phyloP scores from a whole-genome alignment of 768 basidiomycete genomes.

The Suillus sp. region DNA sequence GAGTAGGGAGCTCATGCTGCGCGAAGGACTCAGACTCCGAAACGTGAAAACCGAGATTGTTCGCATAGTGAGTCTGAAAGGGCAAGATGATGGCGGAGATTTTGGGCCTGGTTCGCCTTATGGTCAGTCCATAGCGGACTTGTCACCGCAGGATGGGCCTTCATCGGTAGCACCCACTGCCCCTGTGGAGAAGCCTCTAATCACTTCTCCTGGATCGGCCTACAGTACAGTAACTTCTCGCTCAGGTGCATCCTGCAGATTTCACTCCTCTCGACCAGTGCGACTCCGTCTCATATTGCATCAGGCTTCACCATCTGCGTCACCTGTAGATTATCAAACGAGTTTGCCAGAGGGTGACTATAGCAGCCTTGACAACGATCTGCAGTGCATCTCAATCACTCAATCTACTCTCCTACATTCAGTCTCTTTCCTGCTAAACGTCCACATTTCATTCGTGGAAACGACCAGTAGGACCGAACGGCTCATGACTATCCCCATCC shows the following conservation, averaged over 20 bases:
- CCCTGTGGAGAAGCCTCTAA: constrained; percentile 37
- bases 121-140: not conserved
- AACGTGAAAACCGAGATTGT: constrained; percentile 83
- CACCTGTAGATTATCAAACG: constrained; percentile 49
- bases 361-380: constrained; percentile 54
- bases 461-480: constrained; percentile 68
- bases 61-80: constrained; percentile 59
- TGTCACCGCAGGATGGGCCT: constrained; percentile 31
- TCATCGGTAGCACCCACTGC: constrained; percentile 30
- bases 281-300: constrained; percentile 83
- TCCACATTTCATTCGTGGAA: constrained; percentile 79
- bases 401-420: constrained; percentile 82
- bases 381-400: constrained; percentile 74
- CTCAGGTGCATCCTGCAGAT: constrained; percentile 90
- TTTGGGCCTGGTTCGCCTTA: not conserved
- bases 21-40: constrained; percentile 71
- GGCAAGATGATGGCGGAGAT: constrained; percentile 40
- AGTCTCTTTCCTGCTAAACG: constrained; percentile 75
- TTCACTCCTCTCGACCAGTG: constrained; percentile 75
- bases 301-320: constrained; percentile 50
- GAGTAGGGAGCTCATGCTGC: constrained; percentile 61
- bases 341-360: constrained; percentile 46
- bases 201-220: constrained; percentile 37
- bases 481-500: constrained; percentile 63
- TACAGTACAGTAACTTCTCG: constrained; percentile 63